Evolutionary conservation across 176 grass and related monocot genomes (phyloP), one percentile per base, ranked within the genome.

Genomic region (Oryza glumipatula): DNA sequence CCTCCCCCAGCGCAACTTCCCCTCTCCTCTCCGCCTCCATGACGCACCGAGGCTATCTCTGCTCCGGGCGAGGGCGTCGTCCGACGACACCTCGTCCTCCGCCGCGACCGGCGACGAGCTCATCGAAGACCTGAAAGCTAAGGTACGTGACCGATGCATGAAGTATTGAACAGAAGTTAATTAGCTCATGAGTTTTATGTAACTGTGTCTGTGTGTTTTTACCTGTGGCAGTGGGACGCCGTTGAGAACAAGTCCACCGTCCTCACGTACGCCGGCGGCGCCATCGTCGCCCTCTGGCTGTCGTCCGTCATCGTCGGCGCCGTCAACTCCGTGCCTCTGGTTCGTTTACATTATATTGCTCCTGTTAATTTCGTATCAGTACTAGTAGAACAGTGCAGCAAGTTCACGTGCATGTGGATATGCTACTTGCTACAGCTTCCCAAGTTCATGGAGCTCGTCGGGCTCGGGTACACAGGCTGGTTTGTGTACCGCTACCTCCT

Each of bases 401-500:
- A 77, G 52, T n/a, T 86, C 19, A 3, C 70, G 32, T 39, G 72
- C 79, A 3, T 43, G 4, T 26, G n/a, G 48, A 78, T 56, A 30
- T 30, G 28, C 28, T 30, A 30, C 28, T 2, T 30, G 45, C 19
- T 76, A 83, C 84, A 98, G 96, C 93, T 98, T 87, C 96, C 93
- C 32, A 98, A 98, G 85, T 9, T 98, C 68, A 88, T 95, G 96
- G 96, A 98, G 43, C 79, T 95, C 14, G 91, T 98, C 8, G 96
- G 96, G 4, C 91, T 98, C 67, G 95, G 95, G 38, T 98, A 95
- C 83, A 92, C 83, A 26, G 91, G 88, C 86, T 98, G 96, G 96
- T 98, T 98, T 68, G 93, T 98, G 28, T 98, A 98, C 79, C 89
- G 96, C 46, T 95, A 98, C 87, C 91, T 95, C 39, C 96, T 98